Evolutionary conservation across 164 flowering plant genomes (phyloP).

Genomic region (Pachysandra terminalis): DNA sequence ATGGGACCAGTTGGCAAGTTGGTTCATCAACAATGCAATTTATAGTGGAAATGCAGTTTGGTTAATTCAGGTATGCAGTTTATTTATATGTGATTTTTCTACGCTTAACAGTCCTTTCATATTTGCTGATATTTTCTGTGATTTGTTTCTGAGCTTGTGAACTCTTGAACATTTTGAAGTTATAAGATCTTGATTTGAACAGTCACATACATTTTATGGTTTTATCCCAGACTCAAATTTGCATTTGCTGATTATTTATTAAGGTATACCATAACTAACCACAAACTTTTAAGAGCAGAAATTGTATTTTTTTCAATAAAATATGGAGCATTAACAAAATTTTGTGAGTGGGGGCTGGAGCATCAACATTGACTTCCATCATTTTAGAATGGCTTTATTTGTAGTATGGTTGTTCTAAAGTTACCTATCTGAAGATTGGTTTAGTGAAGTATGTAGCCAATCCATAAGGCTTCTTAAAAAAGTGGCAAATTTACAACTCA

Average conservation of each 20-base stretch:
- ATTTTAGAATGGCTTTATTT: too few relatives aligned
- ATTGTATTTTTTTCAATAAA: background rate
- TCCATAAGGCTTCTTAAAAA: too few relatives aligned
- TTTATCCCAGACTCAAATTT: background rate
- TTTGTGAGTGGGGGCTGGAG: too few relatives aligned
- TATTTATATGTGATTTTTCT: background rate
- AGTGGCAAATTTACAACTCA: too few relatives aligned
- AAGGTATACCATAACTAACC: too few relatives aligned
- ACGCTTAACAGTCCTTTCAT: background rate
- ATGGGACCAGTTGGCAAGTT: conserved; percentile 73
- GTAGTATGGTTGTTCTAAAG: too few relatives aligned
- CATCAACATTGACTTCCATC: too few relatives aligned
- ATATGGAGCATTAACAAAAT: too few relatives aligned
- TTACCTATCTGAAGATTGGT: too few relatives aligned
- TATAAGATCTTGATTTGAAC: background rate
- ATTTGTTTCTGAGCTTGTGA: background rate
- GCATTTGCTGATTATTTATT: background rate
- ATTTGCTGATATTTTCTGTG: background rate
- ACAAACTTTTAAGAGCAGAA: too few relatives aligned
- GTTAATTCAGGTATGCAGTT: conserved; percentile 54
- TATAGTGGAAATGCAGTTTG: conserved; percentile 64
- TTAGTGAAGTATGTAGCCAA: too few relatives aligned
- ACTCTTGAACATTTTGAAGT: background rate
- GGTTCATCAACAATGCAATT: conserved; percentile 55
- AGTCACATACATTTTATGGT: background rate